A percentile compares a stretch with the other conserved stretches of the same genome.
Conservation (phyloP, 495 filamentous ascomycete species). For the Darksidea phi region DNA sequence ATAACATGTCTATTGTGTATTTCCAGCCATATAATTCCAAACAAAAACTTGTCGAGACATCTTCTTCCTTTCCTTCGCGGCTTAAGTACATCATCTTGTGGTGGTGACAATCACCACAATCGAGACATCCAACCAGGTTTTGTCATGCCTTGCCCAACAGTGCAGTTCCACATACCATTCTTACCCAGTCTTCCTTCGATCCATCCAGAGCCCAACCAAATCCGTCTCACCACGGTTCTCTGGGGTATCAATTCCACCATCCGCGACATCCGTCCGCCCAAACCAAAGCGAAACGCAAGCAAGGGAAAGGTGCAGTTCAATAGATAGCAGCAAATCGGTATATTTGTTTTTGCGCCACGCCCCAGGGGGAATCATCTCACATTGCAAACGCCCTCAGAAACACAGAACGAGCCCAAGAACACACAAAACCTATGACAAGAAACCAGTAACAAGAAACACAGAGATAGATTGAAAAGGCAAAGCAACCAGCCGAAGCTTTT, state of each 20-base stretch:
- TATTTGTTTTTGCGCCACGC: slow-evolving; percentile 38
- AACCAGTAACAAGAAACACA: slow-evolving; percentile 14
- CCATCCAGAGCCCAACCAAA: slow-evolving; percentile 13
- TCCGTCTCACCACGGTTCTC: slow-evolving; percentile 18
- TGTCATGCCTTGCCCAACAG: not conserved
- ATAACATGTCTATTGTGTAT: too few relatives aligned
- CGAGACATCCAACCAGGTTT: not conserved
- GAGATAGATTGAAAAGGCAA: slow-evolving; percentile 9
- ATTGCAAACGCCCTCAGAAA: slow-evolving; percentile 8
- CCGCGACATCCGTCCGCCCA: not conserved
- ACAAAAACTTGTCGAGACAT: not conserved
- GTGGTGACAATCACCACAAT: not conserved
- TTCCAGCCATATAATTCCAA: too few relatives aligned
- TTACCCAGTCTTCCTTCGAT: not conserved
- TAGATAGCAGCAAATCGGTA: slow-evolving; percentile 39
- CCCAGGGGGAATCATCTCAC: slow-evolving; percentile 33
- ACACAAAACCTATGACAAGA: not conserved
- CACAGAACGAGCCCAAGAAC: slow-evolving; percentile 4
- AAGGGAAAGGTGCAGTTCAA: slow-evolving; percentile 11
- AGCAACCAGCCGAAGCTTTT: slow-evolving; percentile 35
- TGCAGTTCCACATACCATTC: not conserved
- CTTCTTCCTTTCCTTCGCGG: not conserved
- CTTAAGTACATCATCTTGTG: not conserved
- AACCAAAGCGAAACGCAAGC: slow-evolving; percentile 3
- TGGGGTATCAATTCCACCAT: slow-evolving; percentile 3